These are phyloP conservation scores for Acmispon strigosus DNA, from an alignment of 306 rosid species.

Conservation along the genomic window DNA sequence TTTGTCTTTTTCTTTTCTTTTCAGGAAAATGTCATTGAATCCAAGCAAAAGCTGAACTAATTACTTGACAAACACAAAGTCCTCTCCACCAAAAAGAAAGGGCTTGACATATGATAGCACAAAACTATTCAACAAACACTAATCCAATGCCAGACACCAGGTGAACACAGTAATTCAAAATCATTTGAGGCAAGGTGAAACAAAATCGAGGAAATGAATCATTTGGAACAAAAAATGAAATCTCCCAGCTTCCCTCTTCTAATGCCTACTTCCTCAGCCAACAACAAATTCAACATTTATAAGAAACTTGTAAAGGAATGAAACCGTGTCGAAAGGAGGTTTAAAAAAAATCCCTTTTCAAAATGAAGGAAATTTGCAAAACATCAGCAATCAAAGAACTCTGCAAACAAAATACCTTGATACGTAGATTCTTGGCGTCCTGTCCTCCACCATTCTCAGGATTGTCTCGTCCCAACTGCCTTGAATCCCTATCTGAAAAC, in stretches of 20 bases:
- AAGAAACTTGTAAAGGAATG: not conserved
- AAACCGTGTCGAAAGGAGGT: not conserved
- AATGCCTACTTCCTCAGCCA: not conserved
- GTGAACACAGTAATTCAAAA: not conserved
- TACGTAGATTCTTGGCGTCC: constrained; percentile 85
- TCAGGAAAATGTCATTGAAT: not conserved
- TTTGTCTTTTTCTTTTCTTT: not conserved
- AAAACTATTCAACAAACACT: not conserved
- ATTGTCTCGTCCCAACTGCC: constrained; percentile 53
- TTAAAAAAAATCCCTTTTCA: too few relatives aligned
- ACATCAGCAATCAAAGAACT: not conserved
- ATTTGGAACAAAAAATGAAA: constrained; percentile 5
- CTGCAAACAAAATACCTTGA: constrained; percentile 51
- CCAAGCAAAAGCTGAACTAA: not conserved
- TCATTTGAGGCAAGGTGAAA: not conserved
- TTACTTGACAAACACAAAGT: not conserved
- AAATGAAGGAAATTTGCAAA: not conserved
- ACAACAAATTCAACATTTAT: not conserved
- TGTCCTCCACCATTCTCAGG: constrained; percentile 54
- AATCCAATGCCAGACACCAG: not conserved
- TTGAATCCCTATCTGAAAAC: constrained; percentile 63
- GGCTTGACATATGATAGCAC: not conserved
- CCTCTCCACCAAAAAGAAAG: not conserved
- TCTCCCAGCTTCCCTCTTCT: not conserved
- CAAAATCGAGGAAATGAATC: not conserved